Conservation (phyloP, 176 grass and related monocot genomes). For the Elymus sibiricus region DNA sequence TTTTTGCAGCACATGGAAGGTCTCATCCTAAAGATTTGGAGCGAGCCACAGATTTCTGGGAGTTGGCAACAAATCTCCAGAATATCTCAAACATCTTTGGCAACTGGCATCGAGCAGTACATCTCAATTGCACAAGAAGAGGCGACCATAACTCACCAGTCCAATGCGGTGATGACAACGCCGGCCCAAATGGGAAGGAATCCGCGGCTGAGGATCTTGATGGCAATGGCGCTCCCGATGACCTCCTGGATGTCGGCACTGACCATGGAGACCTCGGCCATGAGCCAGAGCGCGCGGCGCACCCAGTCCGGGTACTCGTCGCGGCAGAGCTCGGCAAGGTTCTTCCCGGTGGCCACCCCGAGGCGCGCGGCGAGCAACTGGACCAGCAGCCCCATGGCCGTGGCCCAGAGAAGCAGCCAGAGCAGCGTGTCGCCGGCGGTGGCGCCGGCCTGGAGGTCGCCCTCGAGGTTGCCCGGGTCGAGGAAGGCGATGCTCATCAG, state of each 20-base stretch:
- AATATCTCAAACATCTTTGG: not conserved
- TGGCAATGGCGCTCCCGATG: slow-evolving; percentile 84
- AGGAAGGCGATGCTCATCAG: slow-evolving; percentile 96
- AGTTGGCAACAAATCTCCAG: not conserved
- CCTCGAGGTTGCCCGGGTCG: slow-evolving; percentile 89
- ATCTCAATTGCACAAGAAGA: not conserved
- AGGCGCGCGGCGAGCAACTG: slow-evolving; percentile 78
- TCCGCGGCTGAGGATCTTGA: slow-evolving; percentile 80
- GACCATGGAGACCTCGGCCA: slow-evolving; percentile 85
- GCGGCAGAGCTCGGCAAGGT: slow-evolving; percentile 83
- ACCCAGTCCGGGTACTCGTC: slow-evolving; percentile 85
- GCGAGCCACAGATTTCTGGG: not conserved
- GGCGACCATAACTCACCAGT: slow-evolving; percentile 47
- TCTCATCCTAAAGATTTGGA: not conserved
- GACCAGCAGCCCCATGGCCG: slow-evolving; percentile 71
- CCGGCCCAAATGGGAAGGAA: slow-evolving; percentile 76
- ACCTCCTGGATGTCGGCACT: slow-evolving; percentile 93
- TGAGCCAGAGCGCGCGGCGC: slow-evolving; percentile 63
- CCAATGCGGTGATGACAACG: slow-evolving; percentile 72
- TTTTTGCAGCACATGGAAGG: not conserved
- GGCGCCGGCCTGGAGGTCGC: slow-evolving; percentile 88
- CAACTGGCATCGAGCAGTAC: not conserved
- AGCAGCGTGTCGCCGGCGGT: slow-evolving; percentile 60
- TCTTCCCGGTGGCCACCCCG: slow-evolving; percentile 69
- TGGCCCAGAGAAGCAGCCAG: slow-evolving; percentile 85